phyloP scores from a whole-genome alignment of 2,329 filamentous ascomycete genomes.

The Colletotrichum trifolii region DNA sequence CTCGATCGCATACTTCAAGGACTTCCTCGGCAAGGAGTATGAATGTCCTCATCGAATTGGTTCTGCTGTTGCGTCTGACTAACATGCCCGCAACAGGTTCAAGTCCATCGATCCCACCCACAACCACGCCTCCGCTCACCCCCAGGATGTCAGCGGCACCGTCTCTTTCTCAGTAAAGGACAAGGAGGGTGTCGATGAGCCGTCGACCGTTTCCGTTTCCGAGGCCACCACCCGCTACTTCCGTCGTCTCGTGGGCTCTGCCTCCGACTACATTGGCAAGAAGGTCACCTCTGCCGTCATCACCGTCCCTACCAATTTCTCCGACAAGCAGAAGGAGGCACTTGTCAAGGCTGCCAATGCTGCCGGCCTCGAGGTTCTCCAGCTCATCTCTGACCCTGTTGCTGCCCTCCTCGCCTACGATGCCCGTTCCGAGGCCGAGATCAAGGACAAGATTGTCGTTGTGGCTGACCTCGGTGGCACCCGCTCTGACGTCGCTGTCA shows the following conservation, averaged over 20 bases:
- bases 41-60: conserved; percentile 41
- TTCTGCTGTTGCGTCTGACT: conserved; percentile 34
- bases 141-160: conserved; percentile 76
- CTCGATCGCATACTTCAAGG: conserved; percentile 95
- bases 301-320: conserved; percentile 93
- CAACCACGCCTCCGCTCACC: conserved; percentile 93
- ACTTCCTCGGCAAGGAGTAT: conserved; percentile 94
- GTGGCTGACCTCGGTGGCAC: conserved; percentile 95
- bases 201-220: conserved; percentile 78
- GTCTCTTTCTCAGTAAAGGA: conserved; percentile 89
- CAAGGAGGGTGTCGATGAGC: conserved; percentile 68
- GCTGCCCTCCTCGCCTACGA: conserved; percentile 92
- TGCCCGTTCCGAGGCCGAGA: conserved; percentile 78
- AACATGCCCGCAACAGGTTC: conserved; percentile 65
- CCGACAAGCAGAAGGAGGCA: conserved; percentile 85
- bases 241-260: conserved; percentile 81
- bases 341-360: conserved; percentile 81
- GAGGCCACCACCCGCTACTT: conserved; percentile 89
- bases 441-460: conserved; percentile 88
- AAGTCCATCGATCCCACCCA: conserved; percentile 96
- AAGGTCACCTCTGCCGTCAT: conserved; percentile 94
- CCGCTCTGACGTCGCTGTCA: conserved; percentile 88
- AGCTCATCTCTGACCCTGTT: conserved; percentile 92
- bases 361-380: conserved; percentile 88
- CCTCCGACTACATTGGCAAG: conserved; percentile 92